phyloP scores from a whole-genome alignment of 257 asterid species.

The Prunella vulgaris region DNA sequence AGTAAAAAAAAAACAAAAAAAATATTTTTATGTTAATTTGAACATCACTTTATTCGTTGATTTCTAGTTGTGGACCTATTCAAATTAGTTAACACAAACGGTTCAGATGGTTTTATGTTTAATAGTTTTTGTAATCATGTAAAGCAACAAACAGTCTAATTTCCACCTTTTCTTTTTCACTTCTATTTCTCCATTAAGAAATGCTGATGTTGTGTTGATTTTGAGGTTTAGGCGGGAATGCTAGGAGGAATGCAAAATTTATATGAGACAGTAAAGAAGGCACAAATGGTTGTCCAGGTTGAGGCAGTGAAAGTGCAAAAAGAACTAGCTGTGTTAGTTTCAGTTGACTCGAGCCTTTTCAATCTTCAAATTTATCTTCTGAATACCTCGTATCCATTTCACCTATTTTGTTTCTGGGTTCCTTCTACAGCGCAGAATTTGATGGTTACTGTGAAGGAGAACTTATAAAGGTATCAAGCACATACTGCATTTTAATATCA shows the following conservation, averaged over 20 bases:
- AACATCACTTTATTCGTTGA: not conserved
- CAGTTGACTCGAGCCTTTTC: not conserved
- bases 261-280: slow-evolving; percentile 65
- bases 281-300: slow-evolving; percentile 75
- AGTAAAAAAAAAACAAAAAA: not conserved
- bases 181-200: not conserved
- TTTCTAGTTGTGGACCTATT: not conserved
- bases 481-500: not conserved
- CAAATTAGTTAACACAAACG: not conserved
- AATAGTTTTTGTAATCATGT: not conserved
- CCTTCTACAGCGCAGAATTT: slow-evolving; percentile 60
- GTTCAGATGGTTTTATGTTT: not conserved
- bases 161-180: not conserved
- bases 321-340: slow-evolving; percentile 59
- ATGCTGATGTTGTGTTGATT: slow-evolving; percentile 8
- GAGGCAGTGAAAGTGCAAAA: slow-evolving; percentile 72
- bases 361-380: not conserved
- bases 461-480: slow-evolving; percentile 52
- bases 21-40: not conserved
- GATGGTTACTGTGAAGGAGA: slow-evolving; percentile 86
- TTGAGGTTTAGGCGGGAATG: slow-evolving; percentile 48
- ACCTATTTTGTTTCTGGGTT: not conserved
- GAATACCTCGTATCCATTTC: not conserved
- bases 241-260: slow-evolving; percentile 67
- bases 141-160: not conserved